phyloP scores from a whole-genome alignment of 306 rosid species.

The Castanospermum australe region DNA sequence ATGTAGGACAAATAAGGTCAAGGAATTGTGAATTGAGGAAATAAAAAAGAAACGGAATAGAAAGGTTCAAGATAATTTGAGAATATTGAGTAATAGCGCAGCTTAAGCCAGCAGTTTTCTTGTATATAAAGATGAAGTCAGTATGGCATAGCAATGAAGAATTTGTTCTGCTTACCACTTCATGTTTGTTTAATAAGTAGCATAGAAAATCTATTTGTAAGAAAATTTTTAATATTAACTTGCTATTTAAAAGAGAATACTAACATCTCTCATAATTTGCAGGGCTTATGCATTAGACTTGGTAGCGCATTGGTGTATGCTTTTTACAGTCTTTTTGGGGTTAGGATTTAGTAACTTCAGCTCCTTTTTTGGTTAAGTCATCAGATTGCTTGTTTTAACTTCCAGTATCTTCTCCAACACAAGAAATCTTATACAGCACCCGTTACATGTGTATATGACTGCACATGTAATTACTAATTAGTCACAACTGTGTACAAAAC shows the following conservation, averaged over 20 bases:
- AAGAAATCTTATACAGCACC: not conserved
- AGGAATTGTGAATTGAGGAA: slow-evolving; percentile 14
- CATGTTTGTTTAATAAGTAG: not conserved
- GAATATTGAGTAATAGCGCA: slow-evolving; percentile 6
- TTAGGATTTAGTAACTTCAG: not conserved
- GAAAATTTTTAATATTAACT: not conserved
- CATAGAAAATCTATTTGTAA: slow-evolving; percentile 7
- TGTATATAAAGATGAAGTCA: slow-evolving; percentile 34
- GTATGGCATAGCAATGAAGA: slow-evolving; percentile 4
- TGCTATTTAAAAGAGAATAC: not conserved
- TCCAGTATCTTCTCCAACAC: not conserved
- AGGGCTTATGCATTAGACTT: not conserved
- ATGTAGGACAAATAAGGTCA: not conserved
- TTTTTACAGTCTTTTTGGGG: not conserved
- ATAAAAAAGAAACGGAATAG: not conserved
- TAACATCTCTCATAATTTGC: not conserved
- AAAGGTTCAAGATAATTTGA: slow-evolving; percentile 6
- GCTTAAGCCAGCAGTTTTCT: slow-evolving; percentile 21
- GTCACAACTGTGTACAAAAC: no score
- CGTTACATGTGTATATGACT: no score
- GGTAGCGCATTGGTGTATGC: not conserved
- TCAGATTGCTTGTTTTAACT: not conserved
- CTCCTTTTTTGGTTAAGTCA: not conserved
- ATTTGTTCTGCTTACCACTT: not conserved
- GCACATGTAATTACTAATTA: no score